Conservation (phyloP, 2,329 filamentous ascomycete species). For the Ophidiomyces ophidiicola region DNA sequence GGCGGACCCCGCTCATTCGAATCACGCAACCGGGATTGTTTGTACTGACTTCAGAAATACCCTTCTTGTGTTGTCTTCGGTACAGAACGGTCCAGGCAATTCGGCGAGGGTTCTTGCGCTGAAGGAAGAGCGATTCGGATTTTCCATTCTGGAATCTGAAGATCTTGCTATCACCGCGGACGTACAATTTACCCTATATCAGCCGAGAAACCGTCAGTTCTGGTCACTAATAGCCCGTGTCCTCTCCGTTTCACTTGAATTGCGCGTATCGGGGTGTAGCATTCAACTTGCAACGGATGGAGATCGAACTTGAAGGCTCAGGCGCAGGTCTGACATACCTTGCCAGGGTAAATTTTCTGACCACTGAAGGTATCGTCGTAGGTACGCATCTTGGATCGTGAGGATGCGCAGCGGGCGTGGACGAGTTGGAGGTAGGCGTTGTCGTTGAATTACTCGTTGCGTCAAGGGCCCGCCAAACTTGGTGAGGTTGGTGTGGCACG, state of each 20-base stretch:
- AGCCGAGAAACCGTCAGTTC: constrained; percentile 18
- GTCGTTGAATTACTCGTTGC: constrained; percentile 32
- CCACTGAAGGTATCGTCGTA: constrained; percentile 70
- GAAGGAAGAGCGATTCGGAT: constrained; percentile 98
- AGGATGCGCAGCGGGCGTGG: constrained; percentile 34
- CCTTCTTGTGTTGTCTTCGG: constrained; percentile 99
- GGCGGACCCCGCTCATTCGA: constrained; percentile 10
- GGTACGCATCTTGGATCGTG: constrained; percentile 51
- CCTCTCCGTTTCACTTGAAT: neutral
- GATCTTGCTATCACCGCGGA: constrained; percentile 99
- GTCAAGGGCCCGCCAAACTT: constrained; percentile 19
- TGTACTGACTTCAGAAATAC: constrained; percentile 93
- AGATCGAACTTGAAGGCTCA: neutral
- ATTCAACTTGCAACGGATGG: constrained; percentile 5
- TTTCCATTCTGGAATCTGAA: constrained; percentile 99
- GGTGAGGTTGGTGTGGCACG: constrained; percentile 24
- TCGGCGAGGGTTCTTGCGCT: constrained; percentile 99
- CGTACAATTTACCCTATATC: constrained; percentile 91
- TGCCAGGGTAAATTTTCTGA: constrained; percentile 68
- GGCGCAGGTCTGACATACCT: constrained; percentile 43
- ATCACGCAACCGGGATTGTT: constrained; percentile 13
- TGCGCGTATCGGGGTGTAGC: no score
- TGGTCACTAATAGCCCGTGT: neutral
- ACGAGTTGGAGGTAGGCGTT: constrained; percentile 27
- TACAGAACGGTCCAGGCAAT: constrained; percentile 98